phyloP scores from a whole-genome alignment of 2,329 filamentous ascomycete species.

The Eutypella sp. region DNA sequence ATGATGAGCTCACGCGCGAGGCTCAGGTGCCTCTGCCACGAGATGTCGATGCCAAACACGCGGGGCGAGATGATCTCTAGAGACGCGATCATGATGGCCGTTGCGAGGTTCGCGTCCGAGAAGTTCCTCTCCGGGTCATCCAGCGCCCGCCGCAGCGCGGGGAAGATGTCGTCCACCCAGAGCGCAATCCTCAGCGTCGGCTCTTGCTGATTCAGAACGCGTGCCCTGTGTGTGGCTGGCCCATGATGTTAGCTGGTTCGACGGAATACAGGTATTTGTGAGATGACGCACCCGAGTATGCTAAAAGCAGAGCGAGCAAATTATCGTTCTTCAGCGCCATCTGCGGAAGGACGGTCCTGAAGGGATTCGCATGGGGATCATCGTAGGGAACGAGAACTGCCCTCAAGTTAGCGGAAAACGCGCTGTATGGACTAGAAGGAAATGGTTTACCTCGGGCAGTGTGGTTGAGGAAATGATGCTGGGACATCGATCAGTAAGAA shows the following conservation, averaged over 20 bases:
- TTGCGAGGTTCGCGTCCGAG: slow-evolving; percentile 69
- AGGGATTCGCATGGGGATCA: slow-evolving; percentile 47
- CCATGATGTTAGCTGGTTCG: slow-evolving; percentile 6
- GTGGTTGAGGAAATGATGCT: slow-evolving; percentile 68
- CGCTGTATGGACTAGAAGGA: slow-evolving; percentile 24
- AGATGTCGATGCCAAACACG: slow-evolving; percentile 73
- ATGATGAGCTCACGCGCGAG: slow-evolving; percentile 72
- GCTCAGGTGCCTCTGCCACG: slow-evolving; percentile 75
- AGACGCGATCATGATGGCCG: slow-evolving; percentile 79
- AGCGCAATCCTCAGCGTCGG: slow-evolving; percentile 72
- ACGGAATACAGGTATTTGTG: neutral
- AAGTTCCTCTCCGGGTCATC: slow-evolving; percentile 57
- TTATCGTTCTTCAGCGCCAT: slow-evolving; percentile 67
- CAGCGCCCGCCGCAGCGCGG: slow-evolving; percentile 63
- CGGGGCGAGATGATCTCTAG: slow-evolving; percentile 79
- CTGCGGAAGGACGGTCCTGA: slow-evolving; percentile 44
- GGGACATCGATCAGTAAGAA: slow-evolving; percentile 9
- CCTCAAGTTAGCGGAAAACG: slow-evolving; percentile 46
- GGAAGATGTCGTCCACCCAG: slow-evolving; percentile 77
- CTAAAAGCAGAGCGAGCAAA: slow-evolving; percentile 70
- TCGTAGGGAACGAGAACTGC: slow-evolving; percentile 45
- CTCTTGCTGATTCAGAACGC: slow-evolving; percentile 67
- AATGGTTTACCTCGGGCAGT: slow-evolving; percentile 66
- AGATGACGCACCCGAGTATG: slow-evolving; percentile 64
- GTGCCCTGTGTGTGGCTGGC: slow-evolving; percentile 69